Base-by-base conservation (phyloP, 176 grass and related monocot species). In the Olyra latifolia region DNA sequence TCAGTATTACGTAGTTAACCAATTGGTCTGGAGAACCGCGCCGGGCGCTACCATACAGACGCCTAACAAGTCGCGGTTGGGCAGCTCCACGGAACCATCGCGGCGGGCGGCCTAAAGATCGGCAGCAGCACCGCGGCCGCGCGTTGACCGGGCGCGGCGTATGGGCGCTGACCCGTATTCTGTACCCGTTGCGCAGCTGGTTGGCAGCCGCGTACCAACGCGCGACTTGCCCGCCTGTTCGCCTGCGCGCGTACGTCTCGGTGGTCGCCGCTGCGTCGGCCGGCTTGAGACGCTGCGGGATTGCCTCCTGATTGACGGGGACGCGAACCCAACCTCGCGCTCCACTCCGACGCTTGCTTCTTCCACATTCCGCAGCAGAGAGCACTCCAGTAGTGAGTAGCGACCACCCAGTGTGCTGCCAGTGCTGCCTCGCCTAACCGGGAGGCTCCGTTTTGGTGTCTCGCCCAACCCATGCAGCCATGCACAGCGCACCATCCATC, bases 291-390 rank as follows among this genome's bases (percentile, higher is more conserved):
- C 32, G 24, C 8, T 24, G 80, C 87, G 82, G 45, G 43, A 89
- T 81, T 71, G 62, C 20, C 54, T 73, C 39, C n/a, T 20, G 87
- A 57, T 76, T 86, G 87, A 85, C 8, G 71, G 23, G 76, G 87
- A 89, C 82, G 15, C 2, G n/a, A 9, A 76, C 72, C 79, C n/a
- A 23, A 27, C 6, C 12, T 6, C 17, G 47, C 16, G 10, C 47
- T 15, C 13, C 3, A 82, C 10, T 1, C 17, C 0, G 12, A 35
- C 32, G 0, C 0, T 43, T 52, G 2, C n/a, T 38, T 78, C 20
- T 27, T 42, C 32, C 32, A 4, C 32, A 35, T 2, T 35, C 32
- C 32, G 32, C 32, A 35, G n/a, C n/a, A n/a, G n/a, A n/a, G n/a
- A n/a, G n/a, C 32, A 35, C 32, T 52, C 2, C 14, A 6, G 12